Base-by-base conservation (phyloP, 2,329 filamentous ascomycete species). In the Fusarium domesticum region DNA sequence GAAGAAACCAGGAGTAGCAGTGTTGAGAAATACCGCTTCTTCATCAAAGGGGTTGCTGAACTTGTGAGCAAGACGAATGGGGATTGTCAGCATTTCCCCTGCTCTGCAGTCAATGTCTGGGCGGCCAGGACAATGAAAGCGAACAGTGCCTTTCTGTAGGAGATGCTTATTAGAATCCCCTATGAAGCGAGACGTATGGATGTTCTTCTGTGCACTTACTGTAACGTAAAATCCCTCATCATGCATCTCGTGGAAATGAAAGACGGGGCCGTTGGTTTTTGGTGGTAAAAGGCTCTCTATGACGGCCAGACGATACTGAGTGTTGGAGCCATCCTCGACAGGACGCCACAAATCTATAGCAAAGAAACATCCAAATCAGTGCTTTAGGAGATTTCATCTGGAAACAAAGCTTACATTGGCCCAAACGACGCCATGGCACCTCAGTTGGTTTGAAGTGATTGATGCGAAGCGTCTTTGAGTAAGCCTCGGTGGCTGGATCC, bases 31-130 rank as follows among this genome's bases (percentile, higher is more conserved):
- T 2, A 56, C 42, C 6, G 54, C 54, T 32, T 59, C 54, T 10
- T 55, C 53, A 6, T 56, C 53, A 28, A 56, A 56, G 2, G 56
- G 56, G 17, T 59, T 59, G 45, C 54, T 58, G 35, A 59, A 59
- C 35, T 45, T 54, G 41, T 59, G 56, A 8, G 56, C 53, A 1
- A 55, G 48, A 3, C 54, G 56, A n/a, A 58, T 45, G 1, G 56
- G 54, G 14, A 58, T 39, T 11, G 48, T 56, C 7, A 58, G 18
- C 45, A 55, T 51, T 33, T 57, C 54, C 1, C 52, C 54, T 11
- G 52, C 50, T 44, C 52, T 50, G 32, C 48, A 52, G 23, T 56
- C 53, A 18, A 54, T 39, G 14, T 54, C 51, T 2, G 51, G 51
- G 5, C 48, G 48, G 18, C 51, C 53, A 2, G 51, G 53, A 2